Evolutionary conservation across 2,329 filamentous ascomycete species (phyloP), one percentile per base, ranked within the genome.

Genomic region (Xylaria multiplex): DNA sequence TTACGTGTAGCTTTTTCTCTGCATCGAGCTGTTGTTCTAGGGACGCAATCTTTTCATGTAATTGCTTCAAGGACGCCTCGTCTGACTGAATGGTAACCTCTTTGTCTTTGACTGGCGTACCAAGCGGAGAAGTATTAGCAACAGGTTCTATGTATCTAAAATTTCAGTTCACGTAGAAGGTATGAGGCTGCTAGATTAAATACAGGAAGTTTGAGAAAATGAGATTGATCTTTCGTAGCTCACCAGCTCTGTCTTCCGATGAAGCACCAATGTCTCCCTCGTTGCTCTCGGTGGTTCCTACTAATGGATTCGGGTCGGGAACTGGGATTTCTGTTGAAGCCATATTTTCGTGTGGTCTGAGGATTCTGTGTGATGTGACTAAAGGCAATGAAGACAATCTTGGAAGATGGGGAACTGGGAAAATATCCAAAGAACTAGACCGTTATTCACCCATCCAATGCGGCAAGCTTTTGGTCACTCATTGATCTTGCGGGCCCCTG

Each of bases 21-120:
- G 24, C n/a, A 19, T 54, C 49, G 6, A 61, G 50, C 24, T 61
- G 27, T 27, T 40, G 59, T 40, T 61, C 40, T 16, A 61, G 40
- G 19, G 59, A 61, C 19, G 30, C 6, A n/a, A 54, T 48, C 9
- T n/a, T 40, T 32, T 61, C 27, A n/a, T 61, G 37, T 40, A 61
- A 37, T 19, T 54, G 22, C 49, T 48, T 37, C 27, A 54, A 27
- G 11, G 16, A 19, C 27, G 37, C 42, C 7, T 54, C 32, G 6
- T 19, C 24, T 7, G 27, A 11, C 11, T 22, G 49, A 6, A 54
- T 9, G 5, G 50, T 4, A 8, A 19, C 6, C 14, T 54, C 32
- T 54, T 24, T 11, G 3, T 24, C 32, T 4, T 14, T 24, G 32
- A 4, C 32, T 2, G 14, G 1, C 24, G 27, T 27, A 13, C 13